Evolutionary conservation across 73 alveolate species (phyloP).

Genomic region (Tetrahymena malaccensis): DNA sequence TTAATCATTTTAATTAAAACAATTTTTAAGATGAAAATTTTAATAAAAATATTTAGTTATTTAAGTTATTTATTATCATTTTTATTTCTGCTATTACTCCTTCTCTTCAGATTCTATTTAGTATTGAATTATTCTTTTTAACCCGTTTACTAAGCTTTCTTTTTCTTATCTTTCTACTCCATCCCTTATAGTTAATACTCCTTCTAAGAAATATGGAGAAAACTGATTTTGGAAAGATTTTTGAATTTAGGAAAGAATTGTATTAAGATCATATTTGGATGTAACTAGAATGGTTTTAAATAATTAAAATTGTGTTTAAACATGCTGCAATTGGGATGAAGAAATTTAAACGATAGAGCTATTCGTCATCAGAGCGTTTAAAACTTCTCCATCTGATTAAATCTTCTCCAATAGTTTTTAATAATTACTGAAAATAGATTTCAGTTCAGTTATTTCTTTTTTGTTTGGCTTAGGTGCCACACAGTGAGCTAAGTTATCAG

Average conservation of each 20-base stretch:
- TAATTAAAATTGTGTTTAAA: background rate
- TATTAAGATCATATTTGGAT: background rate
- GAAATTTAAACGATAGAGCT: background rate
- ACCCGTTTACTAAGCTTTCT: background rate
- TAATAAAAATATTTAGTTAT: too few relatives aligned
- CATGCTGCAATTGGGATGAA: background rate
- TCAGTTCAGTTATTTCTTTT: background rate
- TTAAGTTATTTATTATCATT: background rate
- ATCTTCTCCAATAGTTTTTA: background rate
- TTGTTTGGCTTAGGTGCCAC: background rate
- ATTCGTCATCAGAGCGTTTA: background rate
- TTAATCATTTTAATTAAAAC: too few relatives aligned
- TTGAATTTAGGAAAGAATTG: background rate
- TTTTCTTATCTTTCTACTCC: background rate
- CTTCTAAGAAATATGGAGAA: background rate
- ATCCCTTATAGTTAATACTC: background rate
- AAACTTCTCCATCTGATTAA: background rate
- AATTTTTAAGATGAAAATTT: too few relatives aligned
- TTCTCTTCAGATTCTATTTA: background rate
- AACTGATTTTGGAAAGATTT: background rate
- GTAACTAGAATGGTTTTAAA: background rate
- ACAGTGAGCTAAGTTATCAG: background rate
- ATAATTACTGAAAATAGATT: background rate
- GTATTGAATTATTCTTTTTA: background rate
- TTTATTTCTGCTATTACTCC: background rate